Conservation (phyloP, 1,284 basidiomycete species). For the Papiliotrema fonsecae region DNA sequence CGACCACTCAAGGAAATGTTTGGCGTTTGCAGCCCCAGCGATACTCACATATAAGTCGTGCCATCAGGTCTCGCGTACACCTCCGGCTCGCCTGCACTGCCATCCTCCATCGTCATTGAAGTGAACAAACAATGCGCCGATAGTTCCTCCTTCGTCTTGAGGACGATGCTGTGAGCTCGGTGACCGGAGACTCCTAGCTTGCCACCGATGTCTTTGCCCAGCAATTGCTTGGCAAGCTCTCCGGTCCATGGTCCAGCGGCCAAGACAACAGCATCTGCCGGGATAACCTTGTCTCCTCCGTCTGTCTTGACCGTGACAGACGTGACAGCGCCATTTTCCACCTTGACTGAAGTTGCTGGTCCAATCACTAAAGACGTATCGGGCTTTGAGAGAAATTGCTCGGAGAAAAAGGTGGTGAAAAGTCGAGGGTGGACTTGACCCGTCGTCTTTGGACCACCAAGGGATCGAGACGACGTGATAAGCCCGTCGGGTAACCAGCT, state of each 20-base stretch:
- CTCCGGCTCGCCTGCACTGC: constrained; percentile 49
- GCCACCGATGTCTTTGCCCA: constrained; percentile 49
- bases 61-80: constrained; percentile 51
- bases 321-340: neutral
- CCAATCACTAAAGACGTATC: constrained; percentile 34
- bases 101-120: constrained; percentile 51
- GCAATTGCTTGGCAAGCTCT: constrained; percentile 52
- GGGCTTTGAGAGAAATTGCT: constrained; percentile 40
- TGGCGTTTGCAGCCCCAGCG: neutral
- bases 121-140: constrained; percentile 53
- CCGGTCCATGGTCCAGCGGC: constrained; percentile 86
- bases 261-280: constrained; percentile 58
- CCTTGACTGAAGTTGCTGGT: constrained; percentile 17
- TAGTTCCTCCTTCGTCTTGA: constrained; percentile 39
- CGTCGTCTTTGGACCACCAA: constrained; percentile 38
- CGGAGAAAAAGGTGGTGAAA: constrained; percentile 72
- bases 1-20: neutral
- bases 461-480: constrained; percentile 30
- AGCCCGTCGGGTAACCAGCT: constrained; percentile 39
- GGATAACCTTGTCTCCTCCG: constrained; percentile 43
- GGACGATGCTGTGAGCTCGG: constrained; percentile 53
- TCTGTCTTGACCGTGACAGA: neutral
- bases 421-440: constrained; percentile 43
- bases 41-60: constrained; percentile 43
- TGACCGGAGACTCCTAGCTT: constrained; percentile 46